Conservation (phyloP, 208 protist genomes). For the Leishmania lainsoni region DNA sequence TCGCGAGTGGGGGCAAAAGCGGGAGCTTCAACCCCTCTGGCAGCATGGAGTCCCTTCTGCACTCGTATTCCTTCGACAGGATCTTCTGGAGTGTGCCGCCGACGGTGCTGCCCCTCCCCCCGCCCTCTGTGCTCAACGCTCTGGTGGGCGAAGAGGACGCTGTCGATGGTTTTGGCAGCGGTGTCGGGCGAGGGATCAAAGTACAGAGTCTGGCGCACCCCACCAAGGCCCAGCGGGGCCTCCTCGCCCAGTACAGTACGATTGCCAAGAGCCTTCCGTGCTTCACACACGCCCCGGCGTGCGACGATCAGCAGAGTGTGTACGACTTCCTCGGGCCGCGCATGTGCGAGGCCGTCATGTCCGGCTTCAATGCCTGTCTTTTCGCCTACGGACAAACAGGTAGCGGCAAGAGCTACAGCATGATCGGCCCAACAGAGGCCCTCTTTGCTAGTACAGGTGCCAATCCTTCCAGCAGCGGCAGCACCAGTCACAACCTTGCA, state of each 20-base stretch:
- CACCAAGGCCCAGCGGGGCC: conserved; percentile 3
- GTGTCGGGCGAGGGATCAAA: conserved; percentile 2
- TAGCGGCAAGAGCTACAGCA: conserved; percentile 91
- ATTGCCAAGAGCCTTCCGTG: conserved; percentile 51
- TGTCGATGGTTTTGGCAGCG: background rate
- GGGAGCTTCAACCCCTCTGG: background rate
- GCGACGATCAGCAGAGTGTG: conserved; percentile 73
- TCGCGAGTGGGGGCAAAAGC: background rate
- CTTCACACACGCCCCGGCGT: conserved; percentile 42
- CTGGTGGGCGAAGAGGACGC: conserved; percentile 4
- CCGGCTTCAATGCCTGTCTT: conserved; percentile 88
- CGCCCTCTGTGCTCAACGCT: conserved; percentile 13
- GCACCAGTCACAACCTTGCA: background rate
- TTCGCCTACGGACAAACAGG: conserved; percentile 94
- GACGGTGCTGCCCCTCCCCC: conserved; percentile 46
- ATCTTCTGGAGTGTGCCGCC: conserved; percentile 77
- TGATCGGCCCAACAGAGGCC: conserved; percentile 72
- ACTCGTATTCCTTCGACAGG: conserved; percentile 74
- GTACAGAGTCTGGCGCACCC: conserved; percentile 2
- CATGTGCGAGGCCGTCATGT: conserved; percentile 74
- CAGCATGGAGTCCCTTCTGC: conserved; percentile 19
- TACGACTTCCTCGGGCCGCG: conserved; percentile 78
- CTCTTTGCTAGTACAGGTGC: conserved; percentile 7
- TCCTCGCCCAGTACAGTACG: conserved; percentile 12
- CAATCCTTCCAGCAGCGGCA: background rate